Conservation (phyloP, 257 asterid genomes). For the Solanum bulbocastanum region DNA sequence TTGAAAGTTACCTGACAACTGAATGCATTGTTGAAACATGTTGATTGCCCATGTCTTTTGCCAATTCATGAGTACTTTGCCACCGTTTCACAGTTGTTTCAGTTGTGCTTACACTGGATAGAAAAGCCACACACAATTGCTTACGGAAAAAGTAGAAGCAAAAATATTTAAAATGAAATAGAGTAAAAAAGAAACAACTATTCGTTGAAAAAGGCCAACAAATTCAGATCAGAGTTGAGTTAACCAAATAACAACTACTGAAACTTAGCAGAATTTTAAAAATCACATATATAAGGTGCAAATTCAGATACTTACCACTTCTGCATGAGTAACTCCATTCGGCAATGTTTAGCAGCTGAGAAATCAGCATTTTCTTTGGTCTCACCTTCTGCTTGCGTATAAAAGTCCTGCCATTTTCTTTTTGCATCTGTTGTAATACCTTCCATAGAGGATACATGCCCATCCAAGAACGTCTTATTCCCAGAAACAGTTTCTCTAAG, state of each 20-base stretch:
- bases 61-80: slow-evolving; percentile 36
- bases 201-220: background rate
- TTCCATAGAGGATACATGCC: slow-evolving; percentile 53
- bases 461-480: slow-evolving; percentile 54
- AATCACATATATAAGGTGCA: background rate
- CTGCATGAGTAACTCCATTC: slow-evolving; percentile 62
- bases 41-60: slow-evolving; percentile 45
- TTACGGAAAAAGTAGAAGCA: background rate
- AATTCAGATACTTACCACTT: slow-evolving; percentile 34
- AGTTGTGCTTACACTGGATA: slow-evolving; percentile 40
- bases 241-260: background rate
- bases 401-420: slow-evolving; percentile 82
- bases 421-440: slow-evolving; percentile 66
- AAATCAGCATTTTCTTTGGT: slow-evolving; percentile 62
- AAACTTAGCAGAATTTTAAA: background rate
- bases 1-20: slow-evolving; percentile 38
- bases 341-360: slow-evolving; percentile 82
- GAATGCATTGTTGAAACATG: slow-evolving; percentile 35
- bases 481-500: slow-evolving; percentile 44
- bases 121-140: background rate
- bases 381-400: slow-evolving; percentile 38
- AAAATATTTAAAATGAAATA: background rate
- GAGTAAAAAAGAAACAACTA: background rate
- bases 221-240: background rate
- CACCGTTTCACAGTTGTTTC: slow-evolving; percentile 42